phyloP scores from a whole-genome alignment of 768 basidiomycete genomes.

The Amyloporia xantha region DNA sequence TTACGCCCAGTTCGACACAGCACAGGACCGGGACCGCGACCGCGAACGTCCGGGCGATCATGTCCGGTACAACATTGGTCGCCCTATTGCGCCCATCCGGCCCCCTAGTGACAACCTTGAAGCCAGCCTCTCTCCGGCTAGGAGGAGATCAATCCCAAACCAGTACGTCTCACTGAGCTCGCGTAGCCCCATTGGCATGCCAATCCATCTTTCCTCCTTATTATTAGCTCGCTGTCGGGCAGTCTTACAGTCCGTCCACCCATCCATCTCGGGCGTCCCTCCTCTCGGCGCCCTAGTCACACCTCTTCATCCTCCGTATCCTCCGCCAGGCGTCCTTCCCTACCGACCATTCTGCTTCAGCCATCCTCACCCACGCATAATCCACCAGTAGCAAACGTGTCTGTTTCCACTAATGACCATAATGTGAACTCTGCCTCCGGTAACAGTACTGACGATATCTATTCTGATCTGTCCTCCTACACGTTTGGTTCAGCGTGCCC shows the following conservation, averaged over 20 bases:
- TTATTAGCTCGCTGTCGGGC: constrained; percentile 10
- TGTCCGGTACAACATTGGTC: constrained; percentile 16
- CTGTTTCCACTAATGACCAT: background rate
- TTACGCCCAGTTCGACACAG: constrained; percentile 13
- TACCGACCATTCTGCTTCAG: constrained; percentile 22
- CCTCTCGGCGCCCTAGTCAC: constrained; percentile 14
- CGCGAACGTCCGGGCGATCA: constrained; percentile 15
- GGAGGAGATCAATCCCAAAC: constrained; percentile 19
- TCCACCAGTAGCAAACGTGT: constrained; percentile 4
- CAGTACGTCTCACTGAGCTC: constrained; percentile 14
- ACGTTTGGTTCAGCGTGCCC: constrained; percentile 33
- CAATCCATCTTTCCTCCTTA: background rate
- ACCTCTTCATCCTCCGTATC: constrained; percentile 18
- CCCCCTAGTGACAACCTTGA: constrained; percentile 13
- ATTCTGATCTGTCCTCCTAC: constrained; percentile 35
- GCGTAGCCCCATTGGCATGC: constrained; percentile 4
- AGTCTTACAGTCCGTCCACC: constrained; percentile 13
- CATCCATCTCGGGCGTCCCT: constrained; percentile 7
- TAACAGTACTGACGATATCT: constrained; percentile 24
- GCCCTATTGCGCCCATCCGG: constrained; percentile 18
- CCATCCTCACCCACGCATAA: constrained; percentile 9
- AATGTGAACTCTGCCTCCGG: constrained; percentile 6
- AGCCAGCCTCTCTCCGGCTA: constrained; percentile 11
- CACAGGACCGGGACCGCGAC: constrained; percentile 17
- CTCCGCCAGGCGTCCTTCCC: constrained; percentile 22